Base-by-base conservation (phyloP, 495 filamentous ascomycete genomes). In the Clohesyomyces aquaticus region DNA sequence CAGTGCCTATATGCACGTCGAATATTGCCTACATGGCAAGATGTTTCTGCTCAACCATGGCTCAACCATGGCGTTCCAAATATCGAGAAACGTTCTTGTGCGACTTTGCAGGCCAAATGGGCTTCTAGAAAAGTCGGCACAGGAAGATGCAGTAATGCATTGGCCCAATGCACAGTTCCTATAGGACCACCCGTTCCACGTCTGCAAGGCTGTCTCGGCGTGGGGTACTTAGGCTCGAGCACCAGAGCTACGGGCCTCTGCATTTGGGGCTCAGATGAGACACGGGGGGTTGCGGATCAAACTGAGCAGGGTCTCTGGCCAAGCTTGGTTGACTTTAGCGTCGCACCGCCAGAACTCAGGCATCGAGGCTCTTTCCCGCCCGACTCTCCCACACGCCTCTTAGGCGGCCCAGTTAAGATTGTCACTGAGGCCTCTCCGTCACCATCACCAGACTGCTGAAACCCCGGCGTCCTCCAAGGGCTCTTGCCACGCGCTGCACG, bases 71-170 rank as follows among this genome's bases (percentile, higher is more conserved):
- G n/a, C 14, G 27, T 8, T 16, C 49, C 18, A 4, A 29, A 16
- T 3, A n/a, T n/a, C n/a, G 4, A 18, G 11, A 23, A 27, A 27
- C 26, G 16, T 26, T 12, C 18, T 11, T 29, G 49, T 27, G 28
- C 8, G n/a, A 6, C 25, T 19, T n/a, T n/a, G n/a, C n/a, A n/a
- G n/a, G n/a, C n/a, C n/a, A 42, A 22, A n/a, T 19, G 52, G 3
- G 16, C 18, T 64, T 64, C 61, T 59, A 3, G 61, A 64, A 64
- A 57, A 52, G 27, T 64, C 45, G 29, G 46, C 60, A 63, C 60
- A 51, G 45, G 52, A 14, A 19, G 19, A 12, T 11, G 10, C 19
- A 9, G 48, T 28, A n/a, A 58, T 58, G 61, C 61, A 26, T 51
- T 58, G 32, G 46, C 18, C 0, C 22, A 3, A 1, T 29, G 1